Percentiles rank a stretch among this genome's conserved stretches.
Conservation (phyloP, 2,329 filamentous ascomycete genomes). For the Coniochaeta hoffmannii region DNA sequence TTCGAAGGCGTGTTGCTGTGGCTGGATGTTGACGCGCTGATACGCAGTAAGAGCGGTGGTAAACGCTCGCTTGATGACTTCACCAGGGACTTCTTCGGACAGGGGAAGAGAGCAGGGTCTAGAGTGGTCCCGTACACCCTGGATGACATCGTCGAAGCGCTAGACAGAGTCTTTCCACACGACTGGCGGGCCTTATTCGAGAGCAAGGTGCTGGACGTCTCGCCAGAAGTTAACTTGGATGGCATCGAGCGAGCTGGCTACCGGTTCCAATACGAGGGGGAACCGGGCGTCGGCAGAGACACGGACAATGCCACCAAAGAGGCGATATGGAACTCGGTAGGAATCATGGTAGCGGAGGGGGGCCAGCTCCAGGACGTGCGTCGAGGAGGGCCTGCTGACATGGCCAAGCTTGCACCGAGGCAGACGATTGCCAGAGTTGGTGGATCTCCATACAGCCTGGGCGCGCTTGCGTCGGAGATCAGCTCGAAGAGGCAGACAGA, state of each 20-base stretch:
- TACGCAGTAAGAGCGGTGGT: constrained; percentile 3
- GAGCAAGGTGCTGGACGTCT: background rate
- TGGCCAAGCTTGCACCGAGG: constrained; percentile 5
- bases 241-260: constrained; percentile 8
- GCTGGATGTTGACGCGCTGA: constrained; percentile 7
- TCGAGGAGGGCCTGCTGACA: constrained; percentile 3
- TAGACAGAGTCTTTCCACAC: background rate
- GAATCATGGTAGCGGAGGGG: constrained; percentile 2
- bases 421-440: constrained; percentile 4
- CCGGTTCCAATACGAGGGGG: background rate
- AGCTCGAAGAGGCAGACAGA: background rate
- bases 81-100: constrained; percentile 3
- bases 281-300: background rate
- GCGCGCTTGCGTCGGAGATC: background rate
- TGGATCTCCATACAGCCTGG: background rate
- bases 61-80: constrained; percentile 6
- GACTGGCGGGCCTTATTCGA: background rate
- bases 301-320: background rate
- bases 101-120: background rate
- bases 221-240: constrained; percentile 4
- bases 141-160: constrained; percentile 2
- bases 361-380: constrained; percentile 5
- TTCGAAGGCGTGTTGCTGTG: constrained; percentile 6
- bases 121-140: constrained; percentile 6
- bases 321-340: constrained; percentile 7